These are phyloP conservation scores for Casuarina cunninghamiana DNA, from an alignment of 306 rosid genomes.

Conservation along the genomic window DNA sequence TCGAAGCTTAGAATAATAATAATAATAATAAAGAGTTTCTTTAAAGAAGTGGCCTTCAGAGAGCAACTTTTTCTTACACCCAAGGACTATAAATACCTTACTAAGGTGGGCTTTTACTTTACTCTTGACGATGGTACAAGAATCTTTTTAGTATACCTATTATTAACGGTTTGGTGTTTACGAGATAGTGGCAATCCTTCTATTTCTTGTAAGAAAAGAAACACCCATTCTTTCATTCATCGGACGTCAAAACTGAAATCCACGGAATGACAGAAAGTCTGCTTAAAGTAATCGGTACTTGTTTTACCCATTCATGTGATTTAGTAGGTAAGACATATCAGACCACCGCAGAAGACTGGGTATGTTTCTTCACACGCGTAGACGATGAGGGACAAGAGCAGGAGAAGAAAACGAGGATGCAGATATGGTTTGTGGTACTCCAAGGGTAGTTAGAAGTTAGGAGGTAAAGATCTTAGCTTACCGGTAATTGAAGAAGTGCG, in stretches of 20 bases:
- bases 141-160: too few relatives aligned
- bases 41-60: not conserved
- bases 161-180: not conserved
- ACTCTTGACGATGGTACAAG: not conserved
- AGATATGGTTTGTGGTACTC: conserved; percentile 8
- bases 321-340: too few relatives aligned
- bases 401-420: not conserved
- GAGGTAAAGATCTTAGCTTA: conserved; percentile 17
- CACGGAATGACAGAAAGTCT: not conserved
- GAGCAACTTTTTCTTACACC: not conserved
- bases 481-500: conserved; percentile 21
- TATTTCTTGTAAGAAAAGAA: not conserved
- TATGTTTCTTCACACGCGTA: too few relatives aligned
- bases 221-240: not conserved
- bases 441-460: conserved; percentile 20
- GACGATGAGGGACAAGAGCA: not conserved
- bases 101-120: not conserved
- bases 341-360: too few relatives aligned
- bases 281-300: not conserved
- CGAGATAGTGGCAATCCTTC: not conserved
- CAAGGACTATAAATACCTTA: not conserved
- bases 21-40: not conserved
- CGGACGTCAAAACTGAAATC: not conserved
- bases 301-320: too few relatives aligned
- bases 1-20: not conserved